Conservation (phyloP, 805 yeast species). For the Barnettozyma californica region DNA sequence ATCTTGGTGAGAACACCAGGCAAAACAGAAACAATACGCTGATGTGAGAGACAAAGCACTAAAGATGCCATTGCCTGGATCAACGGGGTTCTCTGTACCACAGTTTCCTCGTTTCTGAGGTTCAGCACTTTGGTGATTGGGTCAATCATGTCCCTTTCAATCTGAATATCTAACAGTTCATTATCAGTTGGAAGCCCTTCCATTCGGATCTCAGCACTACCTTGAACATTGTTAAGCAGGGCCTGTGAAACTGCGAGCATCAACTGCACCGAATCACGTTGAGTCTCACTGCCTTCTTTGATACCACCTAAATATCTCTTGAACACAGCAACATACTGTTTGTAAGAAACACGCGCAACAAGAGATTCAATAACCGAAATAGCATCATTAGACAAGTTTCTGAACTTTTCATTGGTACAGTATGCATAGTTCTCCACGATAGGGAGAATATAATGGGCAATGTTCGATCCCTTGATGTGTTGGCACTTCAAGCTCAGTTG, state of each 20-base stretch:
- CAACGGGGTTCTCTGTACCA: constrained; percentile 68
- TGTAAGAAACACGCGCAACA: constrained; percentile 60
- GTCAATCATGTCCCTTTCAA: constrained; percentile 56
- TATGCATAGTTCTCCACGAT: constrained; percentile 76
- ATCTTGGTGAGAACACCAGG: constrained; percentile 81
- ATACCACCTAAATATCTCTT: constrained; percentile 57
- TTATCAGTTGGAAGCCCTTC: constrained; percentile 32
- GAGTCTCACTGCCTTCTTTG: constrained; percentile 39
- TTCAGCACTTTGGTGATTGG: constrained; percentile 54
- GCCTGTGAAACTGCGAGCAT: constrained; percentile 54
- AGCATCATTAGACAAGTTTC: constrained; percentile 63
- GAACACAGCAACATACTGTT: constrained; percentile 71
- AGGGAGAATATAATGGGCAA: constrained; percentile 80
- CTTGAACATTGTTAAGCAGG: constrained; percentile 32
- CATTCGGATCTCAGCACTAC: constrained; percentile 14
- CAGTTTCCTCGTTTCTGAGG: constrained; percentile 72
- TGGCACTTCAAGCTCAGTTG: constrained; percentile 48
- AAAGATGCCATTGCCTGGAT: constrained; percentile 75
- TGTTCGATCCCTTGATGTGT: constrained; percentile 46
- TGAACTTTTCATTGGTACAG: constrained; percentile 49
- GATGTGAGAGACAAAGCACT: constrained; percentile 55
- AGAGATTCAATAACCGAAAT: constrained; percentile 56
- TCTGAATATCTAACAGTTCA: constrained; percentile 38
- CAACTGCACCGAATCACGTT: constrained; percentile 55
- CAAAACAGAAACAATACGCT: constrained; percentile 49